A percentile compares a stretch with the other conserved stretches of the same genome.
Evolutionary conservation across 1,139 yeast species (phyloP).

Genomic region (Fermentozyma sake): DNA sequence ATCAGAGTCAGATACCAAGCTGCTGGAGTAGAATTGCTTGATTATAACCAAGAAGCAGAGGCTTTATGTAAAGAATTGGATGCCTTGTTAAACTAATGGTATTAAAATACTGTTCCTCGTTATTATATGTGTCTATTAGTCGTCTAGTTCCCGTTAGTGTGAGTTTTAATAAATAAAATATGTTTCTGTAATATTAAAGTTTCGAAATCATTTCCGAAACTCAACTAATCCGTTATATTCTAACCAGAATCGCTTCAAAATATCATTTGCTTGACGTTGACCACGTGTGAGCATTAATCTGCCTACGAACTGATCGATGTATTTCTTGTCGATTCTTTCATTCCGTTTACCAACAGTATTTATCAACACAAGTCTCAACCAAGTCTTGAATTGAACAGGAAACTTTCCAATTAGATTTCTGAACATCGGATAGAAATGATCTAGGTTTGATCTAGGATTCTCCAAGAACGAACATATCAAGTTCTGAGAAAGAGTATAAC

Average conservation of each 20-base stretch:
- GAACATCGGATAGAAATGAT: conserved; percentile 51
- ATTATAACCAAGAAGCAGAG: conserved; percentile 60
- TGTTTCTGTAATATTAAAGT: conserved; percentile 14
- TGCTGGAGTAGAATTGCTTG: conserved; percentile 49
- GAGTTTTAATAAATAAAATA: conserved; percentile 3
- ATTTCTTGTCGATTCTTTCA: background rate
- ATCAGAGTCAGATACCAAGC: conserved; percentile 74
- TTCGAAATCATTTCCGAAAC: conserved; percentile 21
- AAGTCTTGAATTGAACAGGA: conserved; percentile 42
- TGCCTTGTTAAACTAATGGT: conserved; percentile 24
- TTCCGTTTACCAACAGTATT: conserved; percentile 4
- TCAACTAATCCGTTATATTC: conserved; percentile 46
- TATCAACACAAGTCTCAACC: conserved; percentile 37
- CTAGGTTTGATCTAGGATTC: conserved; percentile 61
- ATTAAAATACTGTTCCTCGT: conserved; percentile 2
- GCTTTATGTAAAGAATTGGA: conserved; percentile 51
- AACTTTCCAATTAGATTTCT: conserved; percentile 50
- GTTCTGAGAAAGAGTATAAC: conserved; percentile 27
- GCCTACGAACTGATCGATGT: conserved; percentile 37
- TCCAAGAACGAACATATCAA: conserved; percentile 34
- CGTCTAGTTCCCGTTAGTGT: too few species aligned
- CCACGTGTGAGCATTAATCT: conserved; percentile 64
- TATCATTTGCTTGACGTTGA: conserved; percentile 50
- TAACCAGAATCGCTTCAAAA: conserved; percentile 65
- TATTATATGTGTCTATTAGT: conserved; percentile 1